Base-by-base conservation (phyloP, 140 eudicot species). In the Senecio squalidus region DNA sequence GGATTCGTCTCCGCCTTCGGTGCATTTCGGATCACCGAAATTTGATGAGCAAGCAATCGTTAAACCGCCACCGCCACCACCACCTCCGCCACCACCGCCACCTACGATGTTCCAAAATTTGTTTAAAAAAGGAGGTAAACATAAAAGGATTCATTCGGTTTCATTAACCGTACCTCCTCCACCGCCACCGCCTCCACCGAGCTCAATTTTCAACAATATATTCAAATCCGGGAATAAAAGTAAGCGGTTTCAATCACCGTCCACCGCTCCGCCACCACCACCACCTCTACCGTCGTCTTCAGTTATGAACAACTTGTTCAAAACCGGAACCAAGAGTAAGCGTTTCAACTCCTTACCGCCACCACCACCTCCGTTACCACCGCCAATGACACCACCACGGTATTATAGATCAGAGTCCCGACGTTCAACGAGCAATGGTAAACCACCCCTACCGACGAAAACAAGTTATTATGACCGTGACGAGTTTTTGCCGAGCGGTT, bases 371-470 rank as follows among this genome's bases (percentile, higher is more conserved):
- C 74, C 72, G 8, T 72, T 69, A 0, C 62, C 66, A 15, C 73
- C 72, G 3, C 73, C 73, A 2, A 6, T 6, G 34, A 71, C 69
- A 18, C 78, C 60, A 11, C 73, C 74, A 9, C 72, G 64, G 31
- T 59, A 40, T 49, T 33, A n/a, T n/a, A 76, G 51, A 7, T 49
- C 70, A 16, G 22, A 28, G 24, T 59, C 46, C 40, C 64, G 64
- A 3, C 68, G 52, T 4, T 50, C 72, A 3, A 18, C 34, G 28
- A 62, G 22, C 54, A 18, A 56, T 41, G 71, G 90, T 24, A 82
- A 73, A 74, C 97, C 97, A 0, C 95, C 97, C 1, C 62, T 79
- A 33, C 92, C 92, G 18, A 30, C 75, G 2, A 82, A 65, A 69
- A 5, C 77, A 18, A 71, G 47, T 44, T 71, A 71, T 70, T 62